Conservation (phyloP, 805 yeast genomes). For the Monosporozyma servazzii region DNA sequence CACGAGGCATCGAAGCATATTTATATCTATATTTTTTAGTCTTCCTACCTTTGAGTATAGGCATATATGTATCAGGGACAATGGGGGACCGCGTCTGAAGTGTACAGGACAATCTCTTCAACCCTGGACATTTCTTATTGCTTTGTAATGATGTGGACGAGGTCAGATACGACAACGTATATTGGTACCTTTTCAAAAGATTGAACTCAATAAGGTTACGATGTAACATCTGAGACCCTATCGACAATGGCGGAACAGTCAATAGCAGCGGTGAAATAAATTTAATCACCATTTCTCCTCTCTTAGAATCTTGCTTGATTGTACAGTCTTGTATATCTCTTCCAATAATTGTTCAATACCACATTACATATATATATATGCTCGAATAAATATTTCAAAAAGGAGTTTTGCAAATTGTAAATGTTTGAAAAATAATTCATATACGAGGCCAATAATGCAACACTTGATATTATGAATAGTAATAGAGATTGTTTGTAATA, state of each 20-base stretch:
- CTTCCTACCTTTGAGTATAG: neutral
- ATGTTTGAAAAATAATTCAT: neutral
- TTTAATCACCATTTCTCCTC: neutral
- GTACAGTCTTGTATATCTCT: no score
- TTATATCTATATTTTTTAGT: conserved; percentile 15
- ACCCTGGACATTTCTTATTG: neutral
- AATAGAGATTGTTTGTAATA: neutral
- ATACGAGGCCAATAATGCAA: no score
- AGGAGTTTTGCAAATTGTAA: neutral
- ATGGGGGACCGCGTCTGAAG: neutral
- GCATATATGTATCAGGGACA: neutral
- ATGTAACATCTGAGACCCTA: neutral
- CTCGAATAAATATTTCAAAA: neutral
- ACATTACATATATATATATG: no score
- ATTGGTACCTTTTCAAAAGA: conserved; percentile 3
- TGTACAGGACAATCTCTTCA: neutral
- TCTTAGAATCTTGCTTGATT: no score
- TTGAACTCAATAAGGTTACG: conserved; percentile 1
- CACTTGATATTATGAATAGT: no score
- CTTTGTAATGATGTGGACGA: neutral
- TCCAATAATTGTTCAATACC: no score
- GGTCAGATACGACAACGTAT: neutral
- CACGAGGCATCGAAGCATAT: conserved; percentile 26
- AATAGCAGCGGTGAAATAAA: neutral
- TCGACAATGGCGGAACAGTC: neutral